Conservation (phyloP, 208 protist genomes). For the Leishmania guyanensis region DNA sequence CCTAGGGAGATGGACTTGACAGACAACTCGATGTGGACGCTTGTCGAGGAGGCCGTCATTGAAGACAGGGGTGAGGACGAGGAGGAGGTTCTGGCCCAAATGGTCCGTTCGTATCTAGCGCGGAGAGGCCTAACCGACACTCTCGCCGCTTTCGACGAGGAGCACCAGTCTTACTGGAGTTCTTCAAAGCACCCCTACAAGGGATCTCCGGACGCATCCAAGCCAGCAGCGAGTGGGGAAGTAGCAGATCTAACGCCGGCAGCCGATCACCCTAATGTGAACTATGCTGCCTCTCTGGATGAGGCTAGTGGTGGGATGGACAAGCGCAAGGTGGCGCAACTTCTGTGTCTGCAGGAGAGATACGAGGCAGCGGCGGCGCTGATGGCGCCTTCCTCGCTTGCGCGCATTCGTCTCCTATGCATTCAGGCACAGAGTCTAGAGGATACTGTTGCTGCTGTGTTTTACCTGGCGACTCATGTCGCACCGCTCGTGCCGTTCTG, state of each 20-base stretch:
- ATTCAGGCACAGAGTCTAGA: conserved; percentile 50
- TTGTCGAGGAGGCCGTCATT: conserved; percentile 77
- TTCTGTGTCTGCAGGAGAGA: conserved; percentile 50
- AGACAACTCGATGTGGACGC: conserved; percentile 38
- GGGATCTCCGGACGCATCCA: neutral
- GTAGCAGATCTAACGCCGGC: neutral
- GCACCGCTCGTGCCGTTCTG: conserved; percentile 50
- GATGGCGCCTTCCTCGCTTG: conserved; percentile 44
- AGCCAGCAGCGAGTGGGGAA: neutral
- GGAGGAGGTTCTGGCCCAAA: conserved; percentile 48
- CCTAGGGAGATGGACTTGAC: conserved; percentile 18
- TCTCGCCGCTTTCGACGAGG: conserved; percentile 46
- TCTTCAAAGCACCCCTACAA: neutral
- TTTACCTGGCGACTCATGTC: conserved; percentile 48
- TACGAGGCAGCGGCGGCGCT: conserved; percentile 56
- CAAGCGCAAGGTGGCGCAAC: conserved; percentile 52
- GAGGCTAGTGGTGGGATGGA: conserved; percentile 17
- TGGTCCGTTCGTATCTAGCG: conserved; percentile 72
- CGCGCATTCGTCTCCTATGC: conserved; percentile 60
- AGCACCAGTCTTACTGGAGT: conserved; percentile 3
- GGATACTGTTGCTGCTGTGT: conserved; percentile 24
- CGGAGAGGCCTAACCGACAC: conserved; percentile 67
- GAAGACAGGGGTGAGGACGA: conserved; percentile 66
- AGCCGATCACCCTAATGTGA: neutral
- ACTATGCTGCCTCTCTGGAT: neutral